These are phyloP conservation scores for Bimuria novae-zelandiae DNA, from an alignment of 2,329 filamentous ascomycete genomes.

Conservation along the genomic window DNA sequence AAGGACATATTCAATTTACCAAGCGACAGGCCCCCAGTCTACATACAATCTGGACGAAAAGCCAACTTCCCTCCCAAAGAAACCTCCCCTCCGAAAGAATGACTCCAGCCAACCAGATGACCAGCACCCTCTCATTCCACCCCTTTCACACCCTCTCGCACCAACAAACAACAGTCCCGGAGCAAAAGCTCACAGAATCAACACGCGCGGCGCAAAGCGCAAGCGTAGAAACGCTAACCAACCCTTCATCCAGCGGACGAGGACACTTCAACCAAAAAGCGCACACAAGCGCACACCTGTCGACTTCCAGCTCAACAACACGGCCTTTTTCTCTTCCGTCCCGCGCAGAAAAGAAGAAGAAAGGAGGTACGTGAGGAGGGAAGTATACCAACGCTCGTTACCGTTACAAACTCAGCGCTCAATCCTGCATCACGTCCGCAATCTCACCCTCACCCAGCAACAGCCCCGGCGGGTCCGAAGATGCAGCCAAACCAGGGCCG, in stretches of 20 bases:
- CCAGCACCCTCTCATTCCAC: conserved; percentile 15
- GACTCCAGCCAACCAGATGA: conserved; percentile 10
- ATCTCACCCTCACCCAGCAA: conserved; percentile 35
- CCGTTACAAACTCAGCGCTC: conserved; percentile 47
- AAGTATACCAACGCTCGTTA: conserved; percentile 48
- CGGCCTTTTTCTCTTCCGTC: conserved; percentile 15
- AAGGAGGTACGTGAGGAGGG: conserved; percentile 31
- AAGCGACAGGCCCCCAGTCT: conserved; percentile 30
- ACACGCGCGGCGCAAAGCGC: conserved; percentile 34
- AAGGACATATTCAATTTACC: conserved; percentile 30
- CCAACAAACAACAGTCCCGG: conserved; percentile 23
- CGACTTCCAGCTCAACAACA: conserved; percentile 39
- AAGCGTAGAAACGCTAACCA: conserved; percentile 39
- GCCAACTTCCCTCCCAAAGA: conserved; percentile 12
- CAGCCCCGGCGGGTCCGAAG: conserved; percentile 45
- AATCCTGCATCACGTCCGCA: conserved; percentile 19
- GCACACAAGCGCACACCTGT: conserved; percentile 42
- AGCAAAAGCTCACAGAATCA: conserved; percentile 41
- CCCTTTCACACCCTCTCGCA: conserved; percentile 14
- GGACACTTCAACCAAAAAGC: conserved; percentile 41
- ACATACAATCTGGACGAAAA: conserved; percentile 18
- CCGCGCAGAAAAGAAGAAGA: conserved; percentile 22
- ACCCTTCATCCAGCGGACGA: conserved; percentile 47
- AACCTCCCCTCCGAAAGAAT: conserved; percentile 18
- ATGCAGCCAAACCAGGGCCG: conserved; percentile 42